phyloP scores from a whole-genome alignment of 2,329 filamentous ascomycete genomes.

The Talaromyces sp. region DNA sequence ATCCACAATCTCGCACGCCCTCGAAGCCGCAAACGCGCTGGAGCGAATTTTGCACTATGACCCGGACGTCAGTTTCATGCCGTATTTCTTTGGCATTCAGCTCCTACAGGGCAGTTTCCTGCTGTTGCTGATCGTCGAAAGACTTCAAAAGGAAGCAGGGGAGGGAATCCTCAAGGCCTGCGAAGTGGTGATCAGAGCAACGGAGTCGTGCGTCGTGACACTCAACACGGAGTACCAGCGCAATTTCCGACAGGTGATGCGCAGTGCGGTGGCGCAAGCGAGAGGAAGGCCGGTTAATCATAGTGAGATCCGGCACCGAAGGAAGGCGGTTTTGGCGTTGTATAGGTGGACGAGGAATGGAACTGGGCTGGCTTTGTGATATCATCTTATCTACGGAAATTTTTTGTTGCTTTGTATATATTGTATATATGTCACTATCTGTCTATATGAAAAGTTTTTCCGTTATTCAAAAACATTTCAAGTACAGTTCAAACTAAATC shows the following conservation, averaged over 20 bases:
- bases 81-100: slow-evolving; percentile 94
- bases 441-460: background rate
- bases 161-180: slow-evolving; percentile 82
- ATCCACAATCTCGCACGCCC: slow-evolving; percentile 80
- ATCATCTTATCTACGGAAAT: slow-evolving; percentile 16
- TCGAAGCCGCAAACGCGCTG: slow-evolving; percentile 83
- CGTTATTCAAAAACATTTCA: background rate
- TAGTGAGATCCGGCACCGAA: slow-evolving; percentile 76
- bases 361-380: slow-evolving; percentile 66
- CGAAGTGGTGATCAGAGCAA: slow-evolving; percentile 86
- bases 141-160: slow-evolving; percentile 80
- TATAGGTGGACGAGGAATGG: slow-evolving; percentile 93
- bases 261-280: slow-evolving; percentile 81
- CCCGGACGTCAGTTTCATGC: slow-evolving; percentile 91
- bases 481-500: slow-evolving; percentile 13
- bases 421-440: slow-evolving; percentile 2
- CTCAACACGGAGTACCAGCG: slow-evolving; percentile 93
- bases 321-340: slow-evolving; percentile 76
- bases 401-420: background rate
- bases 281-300: slow-evolving; percentile 80
- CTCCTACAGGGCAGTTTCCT: slow-evolving; percentile 86
- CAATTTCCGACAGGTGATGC: slow-evolving; percentile 94
- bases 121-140: slow-evolving; percentile 82
- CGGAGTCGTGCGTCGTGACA: slow-evolving; percentile 89
- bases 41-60: slow-evolving; percentile 85